Evolutionary conservation across 2,329 filamentous ascomycete species (phyloP).

Genomic region (Colletotrichum sansevieriae): DNA sequence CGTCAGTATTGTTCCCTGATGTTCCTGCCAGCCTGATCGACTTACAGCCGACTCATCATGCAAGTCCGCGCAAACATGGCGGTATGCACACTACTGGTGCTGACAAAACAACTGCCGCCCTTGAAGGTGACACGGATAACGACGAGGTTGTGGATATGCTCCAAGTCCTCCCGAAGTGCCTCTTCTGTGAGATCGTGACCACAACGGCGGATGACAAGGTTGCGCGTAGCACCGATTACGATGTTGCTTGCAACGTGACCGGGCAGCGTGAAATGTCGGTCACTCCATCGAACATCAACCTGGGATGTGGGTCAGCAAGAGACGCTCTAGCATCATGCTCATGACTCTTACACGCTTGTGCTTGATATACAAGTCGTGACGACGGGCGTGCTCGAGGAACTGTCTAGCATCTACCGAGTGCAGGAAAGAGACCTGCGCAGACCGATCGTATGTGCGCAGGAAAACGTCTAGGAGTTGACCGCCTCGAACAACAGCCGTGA

Average conservation of each 20-base stretch:
- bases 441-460: slow-evolving; percentile 69
- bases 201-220: slow-evolving; percentile 76
- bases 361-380: slow-evolving; percentile 76
- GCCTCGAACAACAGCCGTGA: slow-evolving; percentile 75
- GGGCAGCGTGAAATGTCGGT: slow-evolving; percentile 76
- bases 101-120: slow-evolving; percentile 73
- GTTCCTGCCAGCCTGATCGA: slow-evolving; percentile 26
- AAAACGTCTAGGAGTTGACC: slow-evolving; percentile 79
- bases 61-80: slow-evolving; percentile 82
- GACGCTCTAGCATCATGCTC: not conserved
- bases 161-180: slow-evolving; percentile 77
- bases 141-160: slow-evolving; percentile 85
- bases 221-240: slow-evolving; percentile 76
- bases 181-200: slow-evolving; percentile 71
- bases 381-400: slow-evolving; percentile 75
- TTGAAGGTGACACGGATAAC: slow-evolving; percentile 75
- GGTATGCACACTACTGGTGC: slow-evolving; percentile 82
- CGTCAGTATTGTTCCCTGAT: slow-evolving; percentile 40
- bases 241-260: slow-evolving; percentile 75
- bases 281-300: slow-evolving; percentile 78
- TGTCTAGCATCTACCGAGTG: slow-evolving; percentile 71
- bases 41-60: slow-evolving; percentile 75
- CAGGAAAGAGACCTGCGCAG: slow-evolving; percentile 78
- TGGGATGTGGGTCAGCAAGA: slow-evolving; percentile 51
- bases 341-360: slow-evolving; percentile 70